Evolutionary conservation across 176 grass and related monocot species (phyloP).

Genomic region (barley (Hordeum vulgare)): MorexV3_pseudomolecules_assembly NC_058524.1:576150336-576150835

Average conservation of each 20-base stretch:
- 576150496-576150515: not conserved
- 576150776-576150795: too few relatives aligned
- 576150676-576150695: not conserved
- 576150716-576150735: not conserved
- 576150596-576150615: conserved; percentile 14
- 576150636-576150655: not conserved
- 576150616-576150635: not conserved
- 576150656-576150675: not conserved
- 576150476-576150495: not conserved
- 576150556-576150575: not conserved
- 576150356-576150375: conserved; percentile 96
- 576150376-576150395: conserved; percentile 69
- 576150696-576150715: not conserved
- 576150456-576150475: not conserved
- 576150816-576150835: too few relatives aligned
- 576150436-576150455: not conserved
- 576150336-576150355: conserved; percentile 69
- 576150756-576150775: not conserved
- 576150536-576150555: not conserved
- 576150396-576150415: conserved; percentile 60
- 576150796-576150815: too few relatives aligned
- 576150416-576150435: not conserved
- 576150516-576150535: not conserved
- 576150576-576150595: not conserved
- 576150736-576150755: not conserved